Evolutionary conservation across 768 basidiomycete genomes (phyloP), one percentile per base, ranked within the genome.

Genomic region (Hericium coralloides): DNA sequence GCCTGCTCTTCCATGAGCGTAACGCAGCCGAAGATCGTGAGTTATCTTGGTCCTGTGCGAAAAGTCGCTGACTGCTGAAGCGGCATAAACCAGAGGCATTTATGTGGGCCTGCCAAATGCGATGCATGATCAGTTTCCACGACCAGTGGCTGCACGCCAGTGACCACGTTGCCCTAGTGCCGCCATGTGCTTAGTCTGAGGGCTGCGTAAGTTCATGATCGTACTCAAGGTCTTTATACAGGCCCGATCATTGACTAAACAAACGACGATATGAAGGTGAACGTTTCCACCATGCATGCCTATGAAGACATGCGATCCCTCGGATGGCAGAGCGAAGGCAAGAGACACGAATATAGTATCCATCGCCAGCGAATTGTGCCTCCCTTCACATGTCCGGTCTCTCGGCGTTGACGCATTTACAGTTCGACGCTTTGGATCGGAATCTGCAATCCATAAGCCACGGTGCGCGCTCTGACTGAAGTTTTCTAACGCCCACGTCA

Each of bases 261-360:
- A 2, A 66, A 84, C 25, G 82, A 86, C 0, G 65, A 73, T 45
- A 74, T 85, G 26, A 74, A 92, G 49, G 75, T 80, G n/a, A 92
- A 92, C 60, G 77, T 81, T 0, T 83, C 81, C 64, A 72, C 80
- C 20, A 71, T 81, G 15, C 66, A 90, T 79, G 85, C 14, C 65
- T 87, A 31, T 76, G 79, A 25, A 79, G 82, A 58, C 77, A 79
- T 1, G 84, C 83, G 23, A 74, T 85, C 37, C 89, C 87, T 1
- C 74, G 83, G 62, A 92, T 92, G 90, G 83, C 86, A 2, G 67
- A 78, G 55, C 77, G 78, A 51, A 74, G 72, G 58, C 71, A 72
- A 47, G 90, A 90, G 1, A 69, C 84, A 22, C 92, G 37, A 91
- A 89, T 59, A 78, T 91, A 22, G 87, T 88, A 10, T 89, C 87